Evolutionary conservation across 2,329 filamentous ascomycete genomes (phyloP), one percentile per base, ranked within the genome.

Genomic region (Claviceps africana): DNA sequence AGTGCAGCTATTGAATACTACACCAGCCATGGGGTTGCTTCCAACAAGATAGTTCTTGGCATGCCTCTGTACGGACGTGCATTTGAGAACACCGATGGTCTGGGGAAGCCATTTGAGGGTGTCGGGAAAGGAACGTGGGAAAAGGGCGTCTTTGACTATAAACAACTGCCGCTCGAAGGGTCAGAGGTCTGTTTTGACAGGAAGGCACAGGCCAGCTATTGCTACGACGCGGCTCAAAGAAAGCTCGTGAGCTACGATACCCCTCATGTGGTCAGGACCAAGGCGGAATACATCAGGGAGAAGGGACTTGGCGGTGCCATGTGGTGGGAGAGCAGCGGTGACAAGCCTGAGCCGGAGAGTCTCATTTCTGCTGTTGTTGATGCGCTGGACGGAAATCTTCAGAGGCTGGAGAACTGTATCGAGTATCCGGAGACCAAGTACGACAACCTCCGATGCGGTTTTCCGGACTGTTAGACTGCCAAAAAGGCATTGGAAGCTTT

Each of bases 301-400:
- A 71, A 76, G 45, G 73, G 79, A 0, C 75, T 96, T 0, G 90
- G 89, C 1, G 91, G 91, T 19, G 88, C 78, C n/a, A 96, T 97
- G 90, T 97, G 88, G 88, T 95, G 89, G 89, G 90, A 96, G 70
- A 87, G 81, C 60, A 91, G 85, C 61, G 83, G 79, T 1, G 91
- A 96, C 65, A 83, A 82, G 62, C 63, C 67, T 2, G 82, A 81
- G 0, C 71, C 74, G 0, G 67, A 75, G 51, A 91, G 86, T 59
- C 64, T 96, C 62, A 88, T 90, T 52, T 70, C 67, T 7, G 82
- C 76, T 15, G 81, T 83, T 17, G 78, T 85, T 1, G 71, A 77
- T 33, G 70, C 67, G 0, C 65, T 87, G 11, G 83, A 81, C 19
- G 80, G 81, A 0, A 63, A 60, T 1, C 66, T 88, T 35, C 71